Conservation (phyloP, 73 alveolate species). For the Tetrahymena thermophila region DNA sequence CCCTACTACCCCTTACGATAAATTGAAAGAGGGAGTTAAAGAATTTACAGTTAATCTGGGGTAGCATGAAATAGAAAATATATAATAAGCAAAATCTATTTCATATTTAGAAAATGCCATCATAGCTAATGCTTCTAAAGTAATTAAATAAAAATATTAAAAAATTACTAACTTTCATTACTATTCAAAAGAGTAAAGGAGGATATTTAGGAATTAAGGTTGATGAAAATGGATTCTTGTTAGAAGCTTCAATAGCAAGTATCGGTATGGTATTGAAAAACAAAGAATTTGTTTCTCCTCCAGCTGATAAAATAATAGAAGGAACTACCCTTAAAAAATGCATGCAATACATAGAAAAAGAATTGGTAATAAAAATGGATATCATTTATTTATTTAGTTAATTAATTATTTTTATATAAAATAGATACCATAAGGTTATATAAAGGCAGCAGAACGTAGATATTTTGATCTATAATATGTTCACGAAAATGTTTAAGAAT, state of each 20-base stretch:
- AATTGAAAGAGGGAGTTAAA: background rate
- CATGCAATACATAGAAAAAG: background rate
- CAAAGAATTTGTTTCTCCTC: constrained; percentile 43
- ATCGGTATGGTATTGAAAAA: constrained; percentile 34
- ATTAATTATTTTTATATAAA: background rate
- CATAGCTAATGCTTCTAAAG: background rate
- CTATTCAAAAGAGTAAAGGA: constrained; percentile 20
- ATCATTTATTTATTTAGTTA: background rate
- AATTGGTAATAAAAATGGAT: background rate
- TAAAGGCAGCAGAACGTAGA: background rate
- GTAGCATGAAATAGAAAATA: background rate
- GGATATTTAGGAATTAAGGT: constrained; percentile 49
- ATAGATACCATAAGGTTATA: background rate
- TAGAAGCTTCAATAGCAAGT: constrained; percentile 55
- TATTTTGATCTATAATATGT: background rate
- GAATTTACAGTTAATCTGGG: background rate
- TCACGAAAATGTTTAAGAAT: background rate
- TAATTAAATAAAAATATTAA: background rate
- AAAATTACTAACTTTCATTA: background rate
- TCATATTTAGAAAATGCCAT: background rate
- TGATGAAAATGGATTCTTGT: constrained; percentile 41
- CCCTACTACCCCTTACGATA: background rate
- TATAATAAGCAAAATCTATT: background rate
- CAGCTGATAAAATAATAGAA: constrained; percentile 25
- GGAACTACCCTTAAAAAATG: constrained; percentile 48